Percentiles rank a stretch among this genome's conserved stretches.
phyloP scores from a whole-genome alignment of 164 flowering plant genomes.

The Saururus chinensis region DNA sequence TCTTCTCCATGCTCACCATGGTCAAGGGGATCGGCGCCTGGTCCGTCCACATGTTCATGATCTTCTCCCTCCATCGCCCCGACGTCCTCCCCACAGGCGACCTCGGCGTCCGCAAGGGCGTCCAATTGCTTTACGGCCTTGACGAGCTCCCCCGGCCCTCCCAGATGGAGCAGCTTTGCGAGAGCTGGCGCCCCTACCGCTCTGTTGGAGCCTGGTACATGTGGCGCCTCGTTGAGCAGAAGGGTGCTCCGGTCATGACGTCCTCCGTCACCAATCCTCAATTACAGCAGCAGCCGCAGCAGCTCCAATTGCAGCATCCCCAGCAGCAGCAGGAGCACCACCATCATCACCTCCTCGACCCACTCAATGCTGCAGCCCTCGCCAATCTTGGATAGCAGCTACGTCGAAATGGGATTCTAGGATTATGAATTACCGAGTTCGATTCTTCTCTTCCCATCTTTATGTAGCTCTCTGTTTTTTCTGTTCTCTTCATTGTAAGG shows the following conservation, averaged over 20 bases:
- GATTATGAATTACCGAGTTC: not conserved
- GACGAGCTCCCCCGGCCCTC: constrained; percentile 84
- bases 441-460: not conserved
- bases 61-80: constrained; percentile 83
- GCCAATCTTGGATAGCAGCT: constrained; percentile 45
- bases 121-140: constrained; percentile 55
- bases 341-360: constrained; percentile 35
- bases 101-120: constrained; percentile 79
- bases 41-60: constrained; percentile 99
- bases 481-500: not conserved
- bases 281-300: constrained; percentile 19
- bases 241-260: constrained; percentile 41
- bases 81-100: constrained; percentile 89
- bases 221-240: constrained; percentile 76
- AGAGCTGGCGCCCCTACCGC: constrained; percentile 91
- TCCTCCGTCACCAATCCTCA: constrained; percentile 26
- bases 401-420: not conserved
- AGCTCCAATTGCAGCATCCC: constrained; percentile 5
- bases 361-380: constrained; percentile 37
- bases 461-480: not conserved
- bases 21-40: constrained; percentile 95
- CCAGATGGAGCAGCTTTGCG: constrained; percentile 91
- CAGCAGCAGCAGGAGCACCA: constrained; percentile 7
- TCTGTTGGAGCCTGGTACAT: constrained; percentile 90
- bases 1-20: constrained; percentile 94